Percentiles rank a stretch among this genome's conserved stretches.
Conservation (phyloP, 2,329 filamentous ascomycete genomes). For the Bretziella fagacearum region DNA sequence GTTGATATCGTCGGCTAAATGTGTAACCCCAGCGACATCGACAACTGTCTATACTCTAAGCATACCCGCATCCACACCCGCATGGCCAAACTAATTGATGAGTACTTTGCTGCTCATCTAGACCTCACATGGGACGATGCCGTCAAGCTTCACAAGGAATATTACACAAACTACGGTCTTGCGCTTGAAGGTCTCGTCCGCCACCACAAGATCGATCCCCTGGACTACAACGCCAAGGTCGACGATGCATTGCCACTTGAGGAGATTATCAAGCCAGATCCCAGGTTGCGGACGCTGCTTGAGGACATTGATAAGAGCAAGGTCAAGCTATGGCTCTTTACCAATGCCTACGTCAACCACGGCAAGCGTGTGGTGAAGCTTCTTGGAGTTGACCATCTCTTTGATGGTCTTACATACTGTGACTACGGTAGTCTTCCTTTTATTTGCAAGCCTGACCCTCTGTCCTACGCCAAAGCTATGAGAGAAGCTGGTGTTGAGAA, state of each 20-base stretch:
- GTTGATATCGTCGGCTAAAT: background rate
- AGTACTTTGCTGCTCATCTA: slow-evolving; percentile 51
- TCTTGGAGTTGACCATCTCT: slow-evolving; percentile 68
- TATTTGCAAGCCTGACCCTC: slow-evolving; percentile 69
- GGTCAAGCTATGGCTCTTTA: slow-evolving; percentile 84
- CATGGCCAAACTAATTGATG: slow-evolving; percentile 69
- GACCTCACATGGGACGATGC: slow-evolving; percentile 61
- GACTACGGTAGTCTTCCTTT: slow-evolving; percentile 62
- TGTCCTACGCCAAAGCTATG: slow-evolving; percentile 85
- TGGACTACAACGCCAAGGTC: slow-evolving; percentile 88
- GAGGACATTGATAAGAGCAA: slow-evolving; percentile 68
- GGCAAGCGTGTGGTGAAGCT: slow-evolving; percentile 66
- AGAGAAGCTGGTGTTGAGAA: slow-evolving; percentile 55
- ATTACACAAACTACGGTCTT: slow-evolving; percentile 93
- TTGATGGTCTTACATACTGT: slow-evolving; percentile 90
- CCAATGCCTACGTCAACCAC: slow-evolving; percentile 88
- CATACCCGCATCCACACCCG: slow-evolving; percentile 72
- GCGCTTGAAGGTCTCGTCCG: slow-evolving; percentile 88
- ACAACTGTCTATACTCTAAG: slow-evolving; percentile 91
- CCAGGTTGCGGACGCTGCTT: slow-evolving; percentile 56
- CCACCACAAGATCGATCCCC: slow-evolving; percentile 84
- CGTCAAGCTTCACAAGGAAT: slow-evolving; percentile 69
- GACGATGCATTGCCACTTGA: slow-evolving; percentile 89
- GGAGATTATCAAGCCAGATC: slow-evolving; percentile 62
- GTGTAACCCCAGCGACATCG: slow-evolving; percentile 60